phyloP scores from a whole-genome alignment of 176 grass and related monocot species.

The Eremochloa ophiuroides region DNA sequence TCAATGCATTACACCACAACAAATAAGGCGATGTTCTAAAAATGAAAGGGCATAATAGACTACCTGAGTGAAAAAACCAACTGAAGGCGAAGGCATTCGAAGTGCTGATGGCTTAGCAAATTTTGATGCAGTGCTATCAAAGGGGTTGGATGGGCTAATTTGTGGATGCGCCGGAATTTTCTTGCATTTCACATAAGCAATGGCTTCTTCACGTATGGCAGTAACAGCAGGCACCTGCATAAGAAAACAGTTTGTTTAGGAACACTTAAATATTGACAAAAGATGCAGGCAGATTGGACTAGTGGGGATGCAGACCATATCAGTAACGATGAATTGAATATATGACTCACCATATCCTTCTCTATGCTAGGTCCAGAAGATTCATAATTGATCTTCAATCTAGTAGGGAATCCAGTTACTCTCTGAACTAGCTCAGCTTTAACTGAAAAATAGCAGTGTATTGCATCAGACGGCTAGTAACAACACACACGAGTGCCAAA shows the following conservation, averaged over 20 bases:
- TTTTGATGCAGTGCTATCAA: slow-evolving; percentile 22
- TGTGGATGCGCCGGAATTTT: slow-evolving; percentile 11
- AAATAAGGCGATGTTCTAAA: background rate
- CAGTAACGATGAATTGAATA: slow-evolving; percentile 2
- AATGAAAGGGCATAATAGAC: slow-evolving; percentile 1
- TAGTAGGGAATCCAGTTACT: slow-evolving; percentile 26
- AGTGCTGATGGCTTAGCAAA: slow-evolving; percentile 71
- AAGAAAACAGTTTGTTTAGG: slow-evolving; percentile 11
- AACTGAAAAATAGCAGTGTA: slow-evolving; percentile 33
- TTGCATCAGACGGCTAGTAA: background rate
- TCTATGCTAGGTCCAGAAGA: slow-evolving; percentile 30
- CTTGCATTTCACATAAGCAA: slow-evolving; percentile 27
- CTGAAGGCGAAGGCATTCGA: slow-evolving; percentile 73
- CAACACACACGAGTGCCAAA: background rate
- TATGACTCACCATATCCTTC: slow-evolving; percentile 49
- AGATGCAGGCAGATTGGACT: slow-evolving; percentile 8
- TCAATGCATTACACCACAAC: background rate
- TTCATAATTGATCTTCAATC: slow-evolving; percentile 42
- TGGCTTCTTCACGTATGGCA: slow-evolving; percentile 8
- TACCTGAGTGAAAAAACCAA: slow-evolving; percentile 82
- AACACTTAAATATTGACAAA: background rate
- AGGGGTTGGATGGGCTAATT: slow-evolving; percentile 23
- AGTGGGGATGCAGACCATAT: slow-evolving; percentile 5
- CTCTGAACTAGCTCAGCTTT: slow-evolving; percentile 17
- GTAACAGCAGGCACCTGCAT: slow-evolving; percentile 35